phyloP scores from a whole-genome alignment of 1,139 yeast genomes.

The Pichia sp. region DNA sequence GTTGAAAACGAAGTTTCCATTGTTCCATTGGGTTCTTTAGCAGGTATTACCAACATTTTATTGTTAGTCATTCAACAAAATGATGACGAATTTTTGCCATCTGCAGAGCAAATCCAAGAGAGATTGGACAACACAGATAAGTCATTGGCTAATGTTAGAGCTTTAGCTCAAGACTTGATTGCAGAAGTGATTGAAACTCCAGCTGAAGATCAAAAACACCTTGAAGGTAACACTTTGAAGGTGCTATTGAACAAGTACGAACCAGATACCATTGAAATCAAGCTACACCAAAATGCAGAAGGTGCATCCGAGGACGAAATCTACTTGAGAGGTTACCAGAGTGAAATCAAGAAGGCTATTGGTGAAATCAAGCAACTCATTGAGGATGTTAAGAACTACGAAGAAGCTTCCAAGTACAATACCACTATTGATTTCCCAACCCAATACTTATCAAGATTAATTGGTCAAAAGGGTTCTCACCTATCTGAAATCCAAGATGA shows the following conservation, averaged over 20 bases:
- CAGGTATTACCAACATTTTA: slow-evolving; percentile 32
- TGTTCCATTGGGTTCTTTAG: slow-evolving; percentile 45
- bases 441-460: slow-evolving; percentile 64
- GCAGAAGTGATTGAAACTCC: slow-evolving; percentile 47
- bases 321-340: slow-evolving; percentile 52
- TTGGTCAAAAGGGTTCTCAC: slow-evolving; percentile 84
- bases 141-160: slow-evolving; percentile 51
- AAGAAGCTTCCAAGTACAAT: slow-evolving; percentile 49
- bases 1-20: slow-evolving; percentile 45
- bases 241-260: slow-evolving; percentile 23
- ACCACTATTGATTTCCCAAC: slow-evolving; percentile 57
- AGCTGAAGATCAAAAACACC: slow-evolving; percentile 47
- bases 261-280: slow-evolving; percentile 32
- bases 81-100: slow-evolving; percentile 47
- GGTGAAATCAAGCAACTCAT: slow-evolving; percentile 49
- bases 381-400: slow-evolving; percentile 59
- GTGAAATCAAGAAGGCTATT: slow-evolving; percentile 46
- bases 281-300: slow-evolving; percentile 35
- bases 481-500: slow-evolving; percentile 67
- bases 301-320: slow-evolving; percentile 48
- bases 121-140: slow-evolving; percentile 42
- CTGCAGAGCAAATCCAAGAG: slow-evolving; percentile 39
- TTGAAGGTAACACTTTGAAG: slow-evolving; percentile 47
- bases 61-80: slow-evolving; percentile 39
- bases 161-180: slow-evolving; percentile 47